phyloP scores from a whole-genome alignment of 2,329 filamentous ascomycete genomes.

The Ustulina deusta region DNA sequence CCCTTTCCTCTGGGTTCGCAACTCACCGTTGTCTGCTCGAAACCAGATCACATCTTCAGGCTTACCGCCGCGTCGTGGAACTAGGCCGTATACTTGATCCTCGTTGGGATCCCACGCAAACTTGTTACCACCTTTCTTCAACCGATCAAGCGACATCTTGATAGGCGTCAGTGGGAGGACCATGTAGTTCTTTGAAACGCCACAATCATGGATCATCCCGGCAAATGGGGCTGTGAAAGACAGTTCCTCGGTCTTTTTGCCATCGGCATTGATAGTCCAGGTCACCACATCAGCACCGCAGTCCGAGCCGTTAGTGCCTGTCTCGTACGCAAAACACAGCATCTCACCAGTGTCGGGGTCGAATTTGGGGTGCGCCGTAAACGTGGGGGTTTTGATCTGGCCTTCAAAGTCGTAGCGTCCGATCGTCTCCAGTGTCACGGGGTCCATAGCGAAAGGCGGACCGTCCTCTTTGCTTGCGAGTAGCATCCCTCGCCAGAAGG shows the following conservation, averaged over 20 bases:
- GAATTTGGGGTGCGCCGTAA: conserved; percentile 66
- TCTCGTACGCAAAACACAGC: conserved; percentile 64
- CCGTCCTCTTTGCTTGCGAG: conserved; percentile 68
- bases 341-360: conserved; percentile 65
- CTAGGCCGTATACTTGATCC: conserved; percentile 67
- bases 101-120: conserved; percentile 66
- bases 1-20: not conserved
- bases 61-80: conserved; percentile 62
- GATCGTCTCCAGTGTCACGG: conserved; percentile 61
- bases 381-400: conserved; percentile 60
- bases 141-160: conserved; percentile 58
- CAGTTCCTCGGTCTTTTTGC: conserved; percentile 59
- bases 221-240: conserved; percentile 64
- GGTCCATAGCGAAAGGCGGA: conserved; percentile 64
- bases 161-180: conserved; percentile 62
- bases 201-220: conserved; percentile 66
- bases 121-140: conserved; percentile 62
- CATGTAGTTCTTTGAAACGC: conserved; percentile 60
- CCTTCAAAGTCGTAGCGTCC: conserved; percentile 65
- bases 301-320: conserved; percentile 58
- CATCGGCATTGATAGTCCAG: conserved; percentile 60
- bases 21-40: conserved; percentile 62
- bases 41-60: conserved; percentile 66
- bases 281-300: conserved; percentile 58
- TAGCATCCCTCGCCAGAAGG: conserved; percentile 67